Percentiles rank a stretch among this genome's conserved stretches.
These are phyloP conservation scores for Saccharum hybrid DNA, from an alignment of 202 grass and related monocot genomes.

Conservation along the genomic window DNA sequence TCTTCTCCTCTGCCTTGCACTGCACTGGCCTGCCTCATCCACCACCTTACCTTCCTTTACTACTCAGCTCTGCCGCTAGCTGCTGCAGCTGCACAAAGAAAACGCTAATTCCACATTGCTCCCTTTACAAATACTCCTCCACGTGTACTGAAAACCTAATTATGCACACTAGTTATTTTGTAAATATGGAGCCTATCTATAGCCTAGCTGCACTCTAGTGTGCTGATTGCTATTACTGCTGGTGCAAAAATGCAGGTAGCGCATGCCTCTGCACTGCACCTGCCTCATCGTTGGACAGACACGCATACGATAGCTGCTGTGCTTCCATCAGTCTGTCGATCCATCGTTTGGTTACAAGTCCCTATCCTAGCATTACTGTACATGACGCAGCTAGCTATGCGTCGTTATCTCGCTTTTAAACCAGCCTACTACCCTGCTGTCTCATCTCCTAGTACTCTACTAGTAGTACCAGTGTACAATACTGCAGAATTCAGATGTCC, in stretches of 20 bases:
- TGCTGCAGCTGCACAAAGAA: conserved; percentile 19
- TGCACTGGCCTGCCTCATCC: not conserved
- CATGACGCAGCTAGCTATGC: conserved; percentile 11
- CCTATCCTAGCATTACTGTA: conserved; percentile 29
- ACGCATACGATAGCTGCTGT: conserved; percentile 9
- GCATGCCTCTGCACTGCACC: no score
- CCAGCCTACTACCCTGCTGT: not conserved
- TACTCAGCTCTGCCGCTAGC: not conserved
- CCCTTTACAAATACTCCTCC: no score
- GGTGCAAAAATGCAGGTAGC: not conserved
- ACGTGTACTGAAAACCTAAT: no score
- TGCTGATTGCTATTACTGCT: not conserved
- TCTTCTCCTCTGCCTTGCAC: not conserved
- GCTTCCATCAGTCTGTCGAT: not conserved
- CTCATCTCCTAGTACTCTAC: not conserved
- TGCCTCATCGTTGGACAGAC: not conserved
- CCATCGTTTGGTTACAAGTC: not conserved
- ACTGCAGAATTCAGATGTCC: not conserved
- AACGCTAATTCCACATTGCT: no score
- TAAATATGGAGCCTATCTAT: not conserved
- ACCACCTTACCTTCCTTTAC: not conserved
- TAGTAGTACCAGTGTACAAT: no score
- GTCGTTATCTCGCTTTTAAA: conserved; percentile 33
- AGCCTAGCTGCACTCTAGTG: not conserved
- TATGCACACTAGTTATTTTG: no score